Evolutionary conservation across 441 rosid species (phyloP).

Genomic region (Hura crepitans): DNA sequence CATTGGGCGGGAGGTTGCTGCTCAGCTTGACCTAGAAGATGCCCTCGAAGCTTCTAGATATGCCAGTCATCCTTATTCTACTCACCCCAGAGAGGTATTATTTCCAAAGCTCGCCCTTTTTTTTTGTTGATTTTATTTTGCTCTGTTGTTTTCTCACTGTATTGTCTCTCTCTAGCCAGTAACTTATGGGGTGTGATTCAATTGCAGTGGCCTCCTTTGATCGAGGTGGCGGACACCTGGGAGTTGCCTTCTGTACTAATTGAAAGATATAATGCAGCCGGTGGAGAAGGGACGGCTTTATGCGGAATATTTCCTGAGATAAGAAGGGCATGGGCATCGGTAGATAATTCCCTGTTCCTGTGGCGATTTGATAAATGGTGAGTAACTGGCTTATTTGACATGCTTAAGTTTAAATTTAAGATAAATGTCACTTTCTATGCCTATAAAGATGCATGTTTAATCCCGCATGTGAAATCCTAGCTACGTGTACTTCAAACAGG

Average conservation of each 20-base stretch:
- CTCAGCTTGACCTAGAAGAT: slow-evolving; percentile 87
- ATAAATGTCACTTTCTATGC: neutral
- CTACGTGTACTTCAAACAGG: neutral
- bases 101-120: too few species aligned
- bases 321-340: slow-evolving; percentile 94
- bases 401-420: neutral
- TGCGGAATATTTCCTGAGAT: slow-evolving; percentile 95
- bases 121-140: neutral
- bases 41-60: slow-evolving; percentile 89
- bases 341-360: slow-evolving; percentile 78
- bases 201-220: slow-evolving; percentile 89
- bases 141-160: neutral
- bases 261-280: slow-evolving; percentile 87
- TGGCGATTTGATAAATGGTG: slow-evolving; percentile 98
- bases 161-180: neutral
- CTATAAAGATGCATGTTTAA: neutral
- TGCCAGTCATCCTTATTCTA: slow-evolving; percentile 81
- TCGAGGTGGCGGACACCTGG: slow-evolving; percentile 78
- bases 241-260: slow-evolving; percentile 81
- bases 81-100: slow-evolving; percentile 80
- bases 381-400: slow-evolving; percentile 24
- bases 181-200: slow-evolving; percentile 17
- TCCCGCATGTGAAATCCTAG: neutral
- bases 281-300: slow-evolving; percentile 94
- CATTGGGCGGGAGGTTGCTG: slow-evolving; percentile 72